Evolutionary conservation across 192 early-diverging fungal genomes (phyloP).

Genomic region (Mortierella antarctica): DNA sequence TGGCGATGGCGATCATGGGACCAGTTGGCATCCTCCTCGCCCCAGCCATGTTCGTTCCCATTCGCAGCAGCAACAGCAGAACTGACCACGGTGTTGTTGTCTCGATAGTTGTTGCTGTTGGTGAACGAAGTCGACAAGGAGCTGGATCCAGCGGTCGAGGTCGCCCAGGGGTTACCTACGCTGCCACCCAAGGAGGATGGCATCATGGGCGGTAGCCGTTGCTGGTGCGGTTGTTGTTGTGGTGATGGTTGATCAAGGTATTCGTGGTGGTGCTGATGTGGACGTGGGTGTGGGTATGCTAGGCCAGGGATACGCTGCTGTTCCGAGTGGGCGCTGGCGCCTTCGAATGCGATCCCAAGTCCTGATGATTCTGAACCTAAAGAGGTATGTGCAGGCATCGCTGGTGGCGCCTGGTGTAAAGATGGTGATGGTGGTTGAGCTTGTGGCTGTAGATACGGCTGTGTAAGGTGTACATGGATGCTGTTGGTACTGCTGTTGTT

Average conservation of each 20-base stretch:
- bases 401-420: slow-evolving; percentile 24
- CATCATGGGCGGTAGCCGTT: neutral
- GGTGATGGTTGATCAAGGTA: neutral
- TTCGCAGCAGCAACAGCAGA: neutral
- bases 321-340: neutral
- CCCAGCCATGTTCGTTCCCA: too few species aligned
- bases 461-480: slow-evolving; percentile 29
- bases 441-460: neutral
- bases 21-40: too few species aligned
- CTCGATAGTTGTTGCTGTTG: neutral
- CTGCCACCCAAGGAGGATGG: neutral
- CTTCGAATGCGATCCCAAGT: slow-evolving; percentile 35
- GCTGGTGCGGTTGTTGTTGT: neutral
- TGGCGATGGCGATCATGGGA: neutral
- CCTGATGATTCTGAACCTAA: slow-evolving; percentile 43
- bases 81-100: neutral
- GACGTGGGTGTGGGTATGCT: slow-evolving; percentile 20
- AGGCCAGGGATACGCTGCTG: slow-evolving; percentile 7
- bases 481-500: slow-evolving; percentile 31
- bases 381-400: slow-evolving; percentile 49
- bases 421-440: slow-evolving; percentile 7
- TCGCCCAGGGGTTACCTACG: slow-evolving; percentile 4
- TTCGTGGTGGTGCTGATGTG: neutral
- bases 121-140: neutral
- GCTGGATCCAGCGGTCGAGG: neutral